Evolutionary conservation across 202 grass and related monocot species (phyloP), one percentile per base, ranked within the genome.

Genomic region (Setaria viridis): DNA sequence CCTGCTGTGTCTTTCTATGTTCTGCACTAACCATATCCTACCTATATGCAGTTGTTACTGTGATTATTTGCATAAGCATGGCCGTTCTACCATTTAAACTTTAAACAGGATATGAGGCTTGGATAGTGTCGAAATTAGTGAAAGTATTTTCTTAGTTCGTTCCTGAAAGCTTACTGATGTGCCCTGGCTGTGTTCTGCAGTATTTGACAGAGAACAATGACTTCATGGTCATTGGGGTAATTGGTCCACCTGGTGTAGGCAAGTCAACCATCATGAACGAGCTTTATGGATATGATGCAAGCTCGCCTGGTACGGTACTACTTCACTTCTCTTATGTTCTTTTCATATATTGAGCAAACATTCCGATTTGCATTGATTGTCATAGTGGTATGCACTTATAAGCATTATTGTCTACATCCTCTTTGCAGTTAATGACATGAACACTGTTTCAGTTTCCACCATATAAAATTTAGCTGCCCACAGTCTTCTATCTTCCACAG

Each of bases 261-360:
- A 98, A 98, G 67, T 98, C 95, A 10, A 94, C 84, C 37, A 98
- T 95, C 76, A 86, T 98, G 85, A 98, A 98, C 2, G 91, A 92
- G 43, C 91, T 98, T 37, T 98, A 98, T 62, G 91, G 93, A 71
- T 94, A 92, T 35, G 93, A 95, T 9, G 91, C 74, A 70, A 92
- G 56, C 78, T 94, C 95, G 10, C 82, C 93, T 76, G 95, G 95
- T 98, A 89, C 20, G 16, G 21, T 33, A 4, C 42, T 11, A 19
- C 14, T 43, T 62, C n/a, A 53, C 9, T 84, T 46, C 17, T 67
- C 14, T 34, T 55, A 39, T 46, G 54, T 35, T 33, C 9, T 51
- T 37, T 80, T 86, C 17, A 19, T 46, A 1, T 19, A 32, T 11
- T 0, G 5, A 46, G 1, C 32, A 34, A 45, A 65, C 59, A 45